Base-by-base conservation (phyloP, 164 flowering plant species). In the Vitis riparia region DNA sequence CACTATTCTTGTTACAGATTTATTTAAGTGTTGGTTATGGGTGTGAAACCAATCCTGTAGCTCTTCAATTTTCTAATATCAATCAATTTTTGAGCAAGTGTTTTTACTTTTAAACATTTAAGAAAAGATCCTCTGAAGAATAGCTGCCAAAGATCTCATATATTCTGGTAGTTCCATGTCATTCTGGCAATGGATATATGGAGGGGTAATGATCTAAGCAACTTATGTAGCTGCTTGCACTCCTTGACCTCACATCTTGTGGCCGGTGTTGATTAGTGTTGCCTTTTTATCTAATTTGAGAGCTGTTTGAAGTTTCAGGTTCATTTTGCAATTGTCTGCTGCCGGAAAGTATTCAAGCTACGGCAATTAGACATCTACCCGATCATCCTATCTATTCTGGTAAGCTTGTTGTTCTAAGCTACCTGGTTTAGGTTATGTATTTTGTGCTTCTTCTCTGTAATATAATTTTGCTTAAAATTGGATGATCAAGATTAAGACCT, bases 311-410 rank as follows among this genome's bases (percentile, higher is more conserved):
- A 75, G 55, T 83, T 84, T 87, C 87, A 94, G 98, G 98, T 78
- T 89, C 97, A 30, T 86, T 89, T 83, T 94, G 91, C 76, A 88
- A 89, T 66, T 94, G 98, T 79, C 73, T 94, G 68, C 88, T 94
- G 55, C 98, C 97, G 16, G 93, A 91, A 78, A 85, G 76, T 76
- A 81, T 94, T 62, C 97, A 88, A 75, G 77, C 85, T 51, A 76
- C 90, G 50, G 81, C 91, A 60, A 86, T 92, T 63, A 76, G 90
- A 74, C 91, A 84, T 80, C 79, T 89, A 70, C 94, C 98, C 65
- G 92, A 88, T 69, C 86, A 80, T 81, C 78, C 79, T 19, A 51
- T 73, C 62, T 85, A 63, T 81, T 83, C 90, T 76, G 97, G 97
- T 85, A 68, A 68, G 85, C 77, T 50, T 23, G 27, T 50, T 71